A percentile compares a stretch with the other conserved stretches of the same genome.
phyloP scores from a whole-genome alignment of 805 yeast species.

The Ogataea nonfermentans region DNA sequence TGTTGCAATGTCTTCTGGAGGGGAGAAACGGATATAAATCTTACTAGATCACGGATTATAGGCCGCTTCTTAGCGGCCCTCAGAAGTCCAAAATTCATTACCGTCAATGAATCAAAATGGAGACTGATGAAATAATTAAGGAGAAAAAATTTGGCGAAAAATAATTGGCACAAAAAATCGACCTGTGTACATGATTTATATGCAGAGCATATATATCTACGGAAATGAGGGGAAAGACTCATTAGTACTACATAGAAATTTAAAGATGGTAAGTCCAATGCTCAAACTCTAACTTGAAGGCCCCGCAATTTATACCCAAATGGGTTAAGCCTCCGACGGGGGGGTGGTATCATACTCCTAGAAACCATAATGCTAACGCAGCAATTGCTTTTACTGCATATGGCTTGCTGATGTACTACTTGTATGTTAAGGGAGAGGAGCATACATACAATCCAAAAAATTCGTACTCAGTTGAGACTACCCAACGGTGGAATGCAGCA shows the following conservation, averaged over 20 bases:
- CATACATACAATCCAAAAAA: conserved; percentile 36
- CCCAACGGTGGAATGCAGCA: conserved; percentile 46
- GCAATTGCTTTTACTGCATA: conserved; percentile 40
- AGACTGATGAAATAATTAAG: conserved; percentile 1
- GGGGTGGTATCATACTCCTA: conserved; percentile 56
- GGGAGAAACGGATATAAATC: conserved; percentile 16
- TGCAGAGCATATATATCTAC: too few species aligned
- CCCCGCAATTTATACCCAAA: conserved; percentile 25
- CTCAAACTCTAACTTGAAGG: conserved; percentile 1
- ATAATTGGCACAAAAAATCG: conserved; percentile 8
- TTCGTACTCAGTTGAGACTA: conserved; percentile 39
- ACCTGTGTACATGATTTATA: not conserved
- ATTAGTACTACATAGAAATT: not conserved
- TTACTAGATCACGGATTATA: not conserved
- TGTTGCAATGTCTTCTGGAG: conserved; percentile 8
- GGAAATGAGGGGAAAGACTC: conserved; percentile 3
- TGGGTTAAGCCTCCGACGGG: conserved; percentile 47
- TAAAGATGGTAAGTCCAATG: not conserved
- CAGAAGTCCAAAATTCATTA: conserved; percentile 1
- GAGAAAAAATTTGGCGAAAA: conserved; percentile 16
- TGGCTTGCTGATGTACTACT: conserved; percentile 32
- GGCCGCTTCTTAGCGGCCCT: conserved; percentile 1
- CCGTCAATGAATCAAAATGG: too few species aligned
- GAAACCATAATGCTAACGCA: conserved; percentile 47
- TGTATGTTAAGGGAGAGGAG: conserved; percentile 39